Evolutionary conservation across 495 filamentous ascomycete species (phyloP).

Genomic region (Jackrogersella multiformis): DNA sequence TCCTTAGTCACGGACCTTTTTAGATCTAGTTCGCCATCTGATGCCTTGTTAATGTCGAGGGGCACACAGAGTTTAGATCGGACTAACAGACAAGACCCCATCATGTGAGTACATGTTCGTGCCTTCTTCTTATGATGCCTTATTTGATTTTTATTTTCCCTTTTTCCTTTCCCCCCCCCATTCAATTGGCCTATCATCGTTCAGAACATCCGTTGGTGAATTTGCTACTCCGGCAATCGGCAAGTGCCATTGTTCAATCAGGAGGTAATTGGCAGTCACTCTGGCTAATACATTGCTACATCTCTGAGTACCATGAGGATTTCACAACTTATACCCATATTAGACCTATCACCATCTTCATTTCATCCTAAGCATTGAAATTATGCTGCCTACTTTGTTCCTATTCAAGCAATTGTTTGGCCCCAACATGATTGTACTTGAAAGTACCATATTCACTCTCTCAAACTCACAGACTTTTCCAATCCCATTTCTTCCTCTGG

Average conservation of each 20-base stretch:
- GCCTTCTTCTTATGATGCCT: background rate
- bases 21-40: slow-evolving; percentile 29
- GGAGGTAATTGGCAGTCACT: background rate
- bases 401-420: background rate
- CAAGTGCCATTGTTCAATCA: slow-evolving; percentile 2
- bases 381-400: background rate
- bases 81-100: slow-evolving; percentile 14
- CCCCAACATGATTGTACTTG: slow-evolving; percentile 26
- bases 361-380: slow-evolving; percentile 5
- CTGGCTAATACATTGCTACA: slow-evolving; percentile 2
- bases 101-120: slow-evolving; percentile 28
- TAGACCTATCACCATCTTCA: background rate
- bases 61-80: slow-evolving; percentile 8
- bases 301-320: background rate
- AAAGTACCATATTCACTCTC: background rate
- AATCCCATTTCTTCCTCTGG: background rate
- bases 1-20: background rate
- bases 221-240: background rate
- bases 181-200: background rate
- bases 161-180: too few species aligned
- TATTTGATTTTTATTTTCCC: too few species aligned
- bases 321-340: background rate
- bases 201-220: background rate
- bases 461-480: background rate
- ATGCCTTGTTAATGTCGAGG: slow-evolving; percentile 34